A percentile compares a stretch with the other conserved stretches of the same genome.
Conservation (phyloP, 257 asterid genomes). For the Solanum megistacrolobum region DNA sequence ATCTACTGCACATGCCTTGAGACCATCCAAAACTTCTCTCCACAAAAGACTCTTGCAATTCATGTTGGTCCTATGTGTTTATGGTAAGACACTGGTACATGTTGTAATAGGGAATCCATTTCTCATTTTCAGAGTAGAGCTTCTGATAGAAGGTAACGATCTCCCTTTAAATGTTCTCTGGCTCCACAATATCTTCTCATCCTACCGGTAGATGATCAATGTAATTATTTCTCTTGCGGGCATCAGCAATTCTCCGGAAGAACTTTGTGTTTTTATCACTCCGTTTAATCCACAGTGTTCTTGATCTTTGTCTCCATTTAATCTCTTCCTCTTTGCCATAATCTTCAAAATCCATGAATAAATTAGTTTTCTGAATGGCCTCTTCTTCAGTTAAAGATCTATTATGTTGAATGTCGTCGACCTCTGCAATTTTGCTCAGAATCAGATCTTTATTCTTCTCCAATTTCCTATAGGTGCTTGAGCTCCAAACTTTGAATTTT, state of each 20-base stretch:
- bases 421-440: neutral
- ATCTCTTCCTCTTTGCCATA: neutral
- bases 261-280: neutral
- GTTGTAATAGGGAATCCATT: neutral
- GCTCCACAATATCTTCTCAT: neutral
- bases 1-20: neutral
- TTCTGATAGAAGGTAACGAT: neutral
- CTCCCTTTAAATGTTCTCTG: neutral
- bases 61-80: neutral
- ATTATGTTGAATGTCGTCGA: neutral
- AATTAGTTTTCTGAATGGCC: neutral
- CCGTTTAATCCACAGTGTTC: neutral
- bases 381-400: neutral
- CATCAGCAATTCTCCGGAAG: neutral
- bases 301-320: neutral
- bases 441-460: neutral
- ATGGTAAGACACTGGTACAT: neutral
- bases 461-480: neutral
- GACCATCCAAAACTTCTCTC: neutral
- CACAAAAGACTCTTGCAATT: neutral
- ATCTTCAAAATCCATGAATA: neutral
- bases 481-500: neutral
- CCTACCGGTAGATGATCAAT: neutral
- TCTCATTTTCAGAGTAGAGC: neutral
- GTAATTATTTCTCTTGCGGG: neutral